A percentile compares a stretch with the other conserved stretches of the same genome.
phyloP scores from a whole-genome alignment of 371 early-diverging fungal genomes.

The Rhizopus sp. region DNA sequence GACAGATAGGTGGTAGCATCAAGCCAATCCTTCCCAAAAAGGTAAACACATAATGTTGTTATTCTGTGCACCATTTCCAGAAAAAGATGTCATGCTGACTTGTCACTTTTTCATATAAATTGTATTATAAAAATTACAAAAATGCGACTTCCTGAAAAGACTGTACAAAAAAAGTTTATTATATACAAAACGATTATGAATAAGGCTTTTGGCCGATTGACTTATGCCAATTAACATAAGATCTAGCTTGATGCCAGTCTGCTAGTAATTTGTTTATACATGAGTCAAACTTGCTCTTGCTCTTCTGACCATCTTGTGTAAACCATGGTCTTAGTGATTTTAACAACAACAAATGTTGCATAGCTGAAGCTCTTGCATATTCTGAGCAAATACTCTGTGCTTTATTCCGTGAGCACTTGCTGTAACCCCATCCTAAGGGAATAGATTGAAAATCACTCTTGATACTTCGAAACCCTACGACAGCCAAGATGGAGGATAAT shows the following conservation, averaged over 20 bases:
- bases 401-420: slow-evolving; percentile 4
- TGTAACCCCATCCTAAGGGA: slow-evolving; percentile 40
- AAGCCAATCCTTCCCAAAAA: too few species aligned
- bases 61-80: too few species aligned
- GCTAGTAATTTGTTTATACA: slow-evolving; percentile 22
- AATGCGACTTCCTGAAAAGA: background rate
- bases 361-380: slow-evolving; percentile 28
- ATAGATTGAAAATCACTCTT: slow-evolving; percentile 45
- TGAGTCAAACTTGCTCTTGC: slow-evolving; percentile 9
- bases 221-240: slow-evolving; percentile 44
- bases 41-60: too few species aligned
- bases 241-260: slow-evolving; percentile 27
- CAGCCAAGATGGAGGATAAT: slow-evolving; percentile 34
- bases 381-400: slow-evolving; percentile 19
- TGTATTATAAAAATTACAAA: too few species aligned
- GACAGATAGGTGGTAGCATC: too few species aligned
- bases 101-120: too few species aligned
- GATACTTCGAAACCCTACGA: slow-evolving; percentile 40
- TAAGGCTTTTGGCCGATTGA: slow-evolving; percentile 39
- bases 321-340: slow-evolving; percentile 37
- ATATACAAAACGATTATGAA: background rate
- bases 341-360: slow-evolving; percentile 27
- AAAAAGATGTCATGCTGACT: too few species aligned
- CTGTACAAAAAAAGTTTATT: background rate
- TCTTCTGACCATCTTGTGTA: slow-evolving; percentile 10